Conservation (phyloP, 441 rosid genomes). For the Erodium texanum region DNA sequence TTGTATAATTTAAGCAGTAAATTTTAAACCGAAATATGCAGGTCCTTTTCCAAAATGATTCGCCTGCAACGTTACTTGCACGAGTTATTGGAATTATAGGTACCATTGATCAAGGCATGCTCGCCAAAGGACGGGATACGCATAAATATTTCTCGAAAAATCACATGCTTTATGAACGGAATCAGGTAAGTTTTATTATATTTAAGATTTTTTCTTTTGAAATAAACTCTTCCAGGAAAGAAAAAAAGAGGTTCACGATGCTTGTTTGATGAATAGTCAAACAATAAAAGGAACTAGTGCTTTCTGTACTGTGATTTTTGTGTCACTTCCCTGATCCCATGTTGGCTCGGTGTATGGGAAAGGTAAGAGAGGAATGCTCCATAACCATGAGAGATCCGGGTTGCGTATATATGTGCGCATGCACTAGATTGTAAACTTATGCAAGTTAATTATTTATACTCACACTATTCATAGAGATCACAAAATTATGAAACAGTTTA, state of each 20-base stretch:
- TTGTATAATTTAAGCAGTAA: constrained; percentile 5
- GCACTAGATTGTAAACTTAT: background rate
- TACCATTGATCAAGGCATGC: constrained; percentile 65
- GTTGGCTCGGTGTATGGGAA: background rate
- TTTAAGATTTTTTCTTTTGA: background rate
- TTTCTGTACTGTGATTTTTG: background rate
- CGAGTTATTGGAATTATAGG: constrained; percentile 85
- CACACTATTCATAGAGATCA: background rate
- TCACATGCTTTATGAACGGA: constrained; percentile 88
- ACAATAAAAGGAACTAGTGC: background rate
- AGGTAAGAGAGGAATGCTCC: background rate
- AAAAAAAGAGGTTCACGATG: background rate
- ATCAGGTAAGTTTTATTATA: constrained; percentile 48
- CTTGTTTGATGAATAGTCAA: background rate
- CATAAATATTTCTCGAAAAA: constrained; percentile 82
- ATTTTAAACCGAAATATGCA: constrained; percentile 23
- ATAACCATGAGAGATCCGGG: background rate
- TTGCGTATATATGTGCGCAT: no score
- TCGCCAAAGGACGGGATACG: constrained; percentile 81
- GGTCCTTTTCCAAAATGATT: constrained; percentile 98
- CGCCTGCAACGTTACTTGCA: constrained; percentile 85
- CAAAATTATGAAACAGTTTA: background rate
- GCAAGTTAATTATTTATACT: background rate
- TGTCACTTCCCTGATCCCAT: background rate
- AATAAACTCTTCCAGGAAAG: background rate